Evolutionary conservation across 148 eudicot genomes (phyloP).

Genomic region (Fallopia convolvulus): DNA sequence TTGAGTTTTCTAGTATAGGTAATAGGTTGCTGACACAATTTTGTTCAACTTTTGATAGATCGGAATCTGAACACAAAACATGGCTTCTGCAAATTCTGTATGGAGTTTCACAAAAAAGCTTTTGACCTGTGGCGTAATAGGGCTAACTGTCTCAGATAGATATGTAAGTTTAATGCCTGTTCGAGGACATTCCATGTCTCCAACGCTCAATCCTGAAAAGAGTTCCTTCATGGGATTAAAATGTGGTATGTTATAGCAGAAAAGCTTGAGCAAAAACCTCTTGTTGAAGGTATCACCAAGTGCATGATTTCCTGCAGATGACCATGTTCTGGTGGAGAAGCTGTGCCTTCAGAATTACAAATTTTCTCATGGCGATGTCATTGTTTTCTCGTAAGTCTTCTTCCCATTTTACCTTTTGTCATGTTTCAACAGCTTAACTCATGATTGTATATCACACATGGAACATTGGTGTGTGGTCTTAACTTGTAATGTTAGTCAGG

Average conservation of each 20-base stretch:
- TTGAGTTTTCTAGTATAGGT: slow-evolving; percentile 7
- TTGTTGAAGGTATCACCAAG: slow-evolving; percentile 5
- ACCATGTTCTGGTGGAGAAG: slow-evolving; percentile 79
- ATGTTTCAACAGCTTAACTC: neutral
- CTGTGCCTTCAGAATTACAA: slow-evolving; percentile 64
- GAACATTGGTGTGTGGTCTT: neutral
- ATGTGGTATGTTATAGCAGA: slow-evolving; percentile 22
- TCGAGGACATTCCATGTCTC: slow-evolving; percentile 79
- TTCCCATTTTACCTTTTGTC: neutral
- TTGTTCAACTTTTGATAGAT: slow-evolving; percentile 22
- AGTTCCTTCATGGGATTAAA: slow-evolving; percentile 22
- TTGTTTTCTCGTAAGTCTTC: slow-evolving; percentile 64
- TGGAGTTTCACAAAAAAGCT: slow-evolving; percentile 55
- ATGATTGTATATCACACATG: neutral
- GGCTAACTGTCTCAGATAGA: slow-evolving; percentile 67
- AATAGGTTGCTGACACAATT: slow-evolving; percentile 21
- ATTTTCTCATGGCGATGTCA: slow-evolving; percentile 81
- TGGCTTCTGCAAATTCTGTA: slow-evolving; percentile 40
- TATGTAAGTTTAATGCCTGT: slow-evolving; percentile 46
- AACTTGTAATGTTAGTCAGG: neutral
- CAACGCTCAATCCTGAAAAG: slow-evolving; percentile 69
- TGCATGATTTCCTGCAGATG: slow-evolving; percentile 43
- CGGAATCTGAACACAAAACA: slow-evolving; percentile 16
- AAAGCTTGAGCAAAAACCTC: neutral
- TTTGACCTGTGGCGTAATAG: slow-evolving; percentile 58